phyloP scores from a whole-genome alignment of 2,329 filamentous ascomycete genomes.

The Ophiocordyceps camponoti-leonardi region DNA sequence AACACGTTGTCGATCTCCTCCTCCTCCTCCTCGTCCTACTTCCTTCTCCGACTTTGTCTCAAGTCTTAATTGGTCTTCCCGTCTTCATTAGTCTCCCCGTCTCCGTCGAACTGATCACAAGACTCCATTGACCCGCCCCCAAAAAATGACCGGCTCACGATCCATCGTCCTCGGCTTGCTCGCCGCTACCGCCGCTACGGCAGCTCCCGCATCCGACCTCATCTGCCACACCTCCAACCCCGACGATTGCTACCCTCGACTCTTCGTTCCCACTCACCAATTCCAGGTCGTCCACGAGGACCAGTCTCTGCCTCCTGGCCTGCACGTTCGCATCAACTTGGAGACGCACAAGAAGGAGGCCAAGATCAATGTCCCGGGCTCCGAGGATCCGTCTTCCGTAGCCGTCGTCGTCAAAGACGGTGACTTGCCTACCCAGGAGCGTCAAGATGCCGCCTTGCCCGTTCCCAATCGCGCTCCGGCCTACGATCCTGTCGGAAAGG shows the following conservation, averaged over 20 bases:
- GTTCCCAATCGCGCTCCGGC: slow-evolving; percentile 33
- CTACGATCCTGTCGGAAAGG: slow-evolving; percentile 38
- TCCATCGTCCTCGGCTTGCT: slow-evolving; percentile 7
- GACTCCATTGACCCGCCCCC: too few species aligned
- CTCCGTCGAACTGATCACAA: too few species aligned
- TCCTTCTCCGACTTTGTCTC: too few species aligned
- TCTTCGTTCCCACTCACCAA: slow-evolving; percentile 46
- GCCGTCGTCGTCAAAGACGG: slow-evolving; percentile 36
- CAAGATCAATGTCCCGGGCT: slow-evolving; percentile 43
- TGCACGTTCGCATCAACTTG: slow-evolving; percentile 50
- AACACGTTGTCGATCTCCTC: too few species aligned
- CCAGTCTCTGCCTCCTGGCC: slow-evolving; percentile 45
- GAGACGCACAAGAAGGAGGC: slow-evolving; percentile 47
- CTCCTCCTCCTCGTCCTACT: too few species aligned
- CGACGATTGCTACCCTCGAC: slow-evolving; percentile 45
- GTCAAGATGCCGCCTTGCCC: slow-evolving; percentile 10
- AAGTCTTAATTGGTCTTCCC: too few species aligned
- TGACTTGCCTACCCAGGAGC: slow-evolving; percentile 29
- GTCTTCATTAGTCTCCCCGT: too few species aligned
- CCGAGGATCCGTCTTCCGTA: slow-evolving; percentile 26
- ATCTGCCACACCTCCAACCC: slow-evolving; percentile 47
- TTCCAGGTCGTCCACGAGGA: slow-evolving; percentile 47
- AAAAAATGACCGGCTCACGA: not conserved
- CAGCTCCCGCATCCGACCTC: slow-evolving; percentile 26
- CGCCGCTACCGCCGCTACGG: slow-evolving; percentile 8